Evolutionary conservation across 371 early-diverging fungal species (phyloP).

Genomic region (Mortierella sp.): DNA sequence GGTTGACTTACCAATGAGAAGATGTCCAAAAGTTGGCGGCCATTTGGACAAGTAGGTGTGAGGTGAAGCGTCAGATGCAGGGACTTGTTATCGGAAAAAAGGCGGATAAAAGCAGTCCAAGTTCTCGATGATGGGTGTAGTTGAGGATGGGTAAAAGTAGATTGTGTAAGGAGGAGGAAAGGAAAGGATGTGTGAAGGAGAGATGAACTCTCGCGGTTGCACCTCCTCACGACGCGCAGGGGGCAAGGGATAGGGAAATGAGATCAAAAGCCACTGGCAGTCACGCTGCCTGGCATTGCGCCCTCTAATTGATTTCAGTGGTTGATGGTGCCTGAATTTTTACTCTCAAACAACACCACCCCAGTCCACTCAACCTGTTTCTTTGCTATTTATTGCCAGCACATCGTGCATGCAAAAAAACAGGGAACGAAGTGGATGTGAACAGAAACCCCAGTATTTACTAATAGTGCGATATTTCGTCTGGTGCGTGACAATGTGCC

Average conservation of each 20-base stretch:
- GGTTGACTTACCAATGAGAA: conserved; percentile 69
- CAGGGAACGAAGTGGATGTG: background rate
- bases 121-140: background rate
- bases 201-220: background rate
- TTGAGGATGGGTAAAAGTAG: background rate
- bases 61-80: conserved; percentile 16
- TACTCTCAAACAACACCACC: background rate
- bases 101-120: background rate
- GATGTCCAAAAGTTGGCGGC: conserved; percentile 86
- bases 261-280: conserved; percentile 6
- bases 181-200: background rate
- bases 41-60: conserved; percentile 61
- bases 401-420: background rate
- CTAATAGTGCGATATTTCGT: background rate
- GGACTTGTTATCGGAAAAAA: background rate
- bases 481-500: background rate
- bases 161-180: background rate
- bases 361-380: background rate
- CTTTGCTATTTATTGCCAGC: background rate
- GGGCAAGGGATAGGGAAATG: background rate
- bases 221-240: background rate
- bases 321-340: background rate
- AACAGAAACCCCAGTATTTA: background rate
- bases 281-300: background rate
- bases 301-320: background rate